These are phyloP conservation scores for Jamesozyma hellenica DNA, from an alignment of 805 yeast genomes.

Conservation along the genomic window DNA sequence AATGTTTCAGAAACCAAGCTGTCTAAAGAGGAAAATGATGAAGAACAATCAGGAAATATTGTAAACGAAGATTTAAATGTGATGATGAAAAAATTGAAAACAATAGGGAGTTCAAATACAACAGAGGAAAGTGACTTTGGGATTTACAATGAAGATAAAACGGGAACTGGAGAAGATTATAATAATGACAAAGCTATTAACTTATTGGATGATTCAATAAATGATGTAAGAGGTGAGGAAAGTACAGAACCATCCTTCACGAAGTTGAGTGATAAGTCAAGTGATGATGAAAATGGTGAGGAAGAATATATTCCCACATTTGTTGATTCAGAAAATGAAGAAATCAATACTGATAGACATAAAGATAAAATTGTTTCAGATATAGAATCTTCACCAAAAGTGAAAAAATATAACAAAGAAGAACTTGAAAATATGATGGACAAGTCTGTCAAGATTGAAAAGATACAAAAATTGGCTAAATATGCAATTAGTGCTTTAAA, in stretches of 20 bases:
- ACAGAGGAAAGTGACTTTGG: conserved; percentile 3
- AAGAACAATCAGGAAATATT: neutral
- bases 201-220: neutral
- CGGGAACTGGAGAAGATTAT: no score
- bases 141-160: no score
- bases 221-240: neutral
- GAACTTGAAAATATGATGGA: conserved; percentile 43
- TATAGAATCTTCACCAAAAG: neutral
- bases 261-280: no score
- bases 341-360: neutral
- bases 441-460: conserved; percentile 44
- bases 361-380: neutral
- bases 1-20: neutral
- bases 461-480: conserved; percentile 60
- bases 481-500: conserved; percentile 72
- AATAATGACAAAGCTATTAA: no score
- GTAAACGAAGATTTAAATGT: conserved; percentile 2
- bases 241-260: neutral
- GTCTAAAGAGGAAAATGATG: neutral
- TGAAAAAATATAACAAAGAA: conserved; percentile 21
- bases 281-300: neutral
- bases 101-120: neutral
- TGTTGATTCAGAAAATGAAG: conserved; percentile 1
- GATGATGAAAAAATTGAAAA: conserved; percentile 1
- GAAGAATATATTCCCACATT: neutral